Evolutionary conservation across 768 basidiomycete genomes (phyloP), one percentile per base, ranked within the genome.

Genomic region (Paxillus involutus): DNA sequence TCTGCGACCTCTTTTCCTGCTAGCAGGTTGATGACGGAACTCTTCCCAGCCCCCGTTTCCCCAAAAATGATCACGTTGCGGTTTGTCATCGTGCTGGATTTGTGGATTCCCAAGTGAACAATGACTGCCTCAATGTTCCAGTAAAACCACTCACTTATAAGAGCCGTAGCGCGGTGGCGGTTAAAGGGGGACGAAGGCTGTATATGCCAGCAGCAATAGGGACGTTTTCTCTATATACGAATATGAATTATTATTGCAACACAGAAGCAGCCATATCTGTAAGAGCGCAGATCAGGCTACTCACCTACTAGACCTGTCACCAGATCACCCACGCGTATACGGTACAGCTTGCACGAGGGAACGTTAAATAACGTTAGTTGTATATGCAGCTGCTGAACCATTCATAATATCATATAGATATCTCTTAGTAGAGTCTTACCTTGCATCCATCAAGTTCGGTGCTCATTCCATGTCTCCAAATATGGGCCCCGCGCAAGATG

Each of bases 21-120:
- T 26, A 74, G 30, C 67, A 74, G 63, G 53, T 73, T 75, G 51
- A 51, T 3, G 21, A 21, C 21, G 21, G 21, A 21, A 21, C 21
- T 71, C 73, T n/a, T 73, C 61, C 21, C 61, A 16, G 36, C 19
- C 21, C 73, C 71, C 0, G 67, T 61, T 48, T 71, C 69, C 1
- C 72, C 73, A 45, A 74, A 72, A 6, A 74, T 16, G 16, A 74
- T 56, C 21, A 73, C 45, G 43, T 73, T 53, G 6, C 21, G 21
- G 21, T 3, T 21, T 3, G 21, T 21, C 21, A 21, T 21, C 3
- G 21, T 21, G 21, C 21, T 16, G 33, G 47, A 19, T 3, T 16
- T 16, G 26, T 46, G 24, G 26, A 14, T 29, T 13, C 17, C 17
- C 26, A 24, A 39, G 47, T 29, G 35, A 24, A 29, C 32, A 10